Base-by-base conservation (phyloP, 177 flowering plant species). In the Vitis hybrid region DNA sequence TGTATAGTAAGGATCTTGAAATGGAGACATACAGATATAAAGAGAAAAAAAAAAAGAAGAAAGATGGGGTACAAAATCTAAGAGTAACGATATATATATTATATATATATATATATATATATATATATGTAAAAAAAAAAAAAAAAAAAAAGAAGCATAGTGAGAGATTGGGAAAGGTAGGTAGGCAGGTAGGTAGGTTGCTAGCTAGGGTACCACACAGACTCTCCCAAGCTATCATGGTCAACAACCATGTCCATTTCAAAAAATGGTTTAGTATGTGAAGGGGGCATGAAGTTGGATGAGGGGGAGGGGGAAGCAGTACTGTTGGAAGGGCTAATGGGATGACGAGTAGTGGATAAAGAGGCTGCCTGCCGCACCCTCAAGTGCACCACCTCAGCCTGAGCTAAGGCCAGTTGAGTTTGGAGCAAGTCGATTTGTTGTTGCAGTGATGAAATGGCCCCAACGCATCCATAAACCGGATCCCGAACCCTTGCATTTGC, bases 391-490 rank as follows among this genome's bases (percentile, higher is more conserved):
- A 81, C 84, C 72, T 84, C 86, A 9, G 86, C 86, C 50, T 81
- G 86, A 3, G 84, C 81, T 59, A 76, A 52, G 0, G 85, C 85
- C 68, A 82, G 48, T 30, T 82, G 83, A 52, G 79, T 65, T 59
- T 84, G 87, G 2, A 84, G 82, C 27, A 50, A 48, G 21, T 82
- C 79, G 1, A 84, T 80, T 48, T 84, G 87, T 30, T 82, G 83
- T 52, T 84, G 87, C 2, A 84, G 72, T 9, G 80, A 82, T 8
- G 85, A 82, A 9, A 84, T 84, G 12, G 87, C 87, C 20, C 87
- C 87, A 2, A 78, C 87, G 12, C 85, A 82, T 3, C 87, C 87
- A 21, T 84, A 84, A 11, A 84, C 87, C 0, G 87, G 87, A 64
- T 84, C 85, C 0, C 87, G 71, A 1, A 84, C 79, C 63, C 87